Evolutionary conservation across 345 rosid species (phyloP), one percentile per base, ranked within the genome.

Genomic region (Nephelium lappaceum): DNA sequence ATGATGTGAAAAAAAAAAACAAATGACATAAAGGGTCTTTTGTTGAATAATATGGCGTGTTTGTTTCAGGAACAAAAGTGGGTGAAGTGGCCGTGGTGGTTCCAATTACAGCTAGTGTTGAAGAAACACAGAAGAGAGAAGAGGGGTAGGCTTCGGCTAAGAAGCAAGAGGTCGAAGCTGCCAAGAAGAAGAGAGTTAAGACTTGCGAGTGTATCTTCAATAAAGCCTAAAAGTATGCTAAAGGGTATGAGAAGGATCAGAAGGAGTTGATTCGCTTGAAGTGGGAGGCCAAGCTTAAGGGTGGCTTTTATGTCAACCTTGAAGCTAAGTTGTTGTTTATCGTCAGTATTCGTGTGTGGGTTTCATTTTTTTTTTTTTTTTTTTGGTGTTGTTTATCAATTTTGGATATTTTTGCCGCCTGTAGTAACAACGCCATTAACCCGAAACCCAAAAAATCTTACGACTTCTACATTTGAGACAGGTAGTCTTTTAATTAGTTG

Each of bases 401-500:
- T 9, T 5, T 11, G 42, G 10, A 24, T 63, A 42, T 42, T 68
- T 72, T 8, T 27, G 0, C 25, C 31, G 1, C 3, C 80, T 77
- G 57, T 83, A 93, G 98, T 83, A 93, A 93, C 80, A 95, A 95
- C 74, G 98, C 98, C 0, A 91, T 95, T 84, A 86, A 95, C 84
- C 98, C 98, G 0, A 93, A 90, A 88, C 94, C 1, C 88, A 88
- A 80, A 92, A 86, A 88, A 95, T 95, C 69, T 86, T 95, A 85
- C 97, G 91, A 90, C 98, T 95, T n/a, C 74, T 95, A 77, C 94
- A 95, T 76, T 71, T 95, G 85, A 86, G 95, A 89, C 98, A 93
- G 98, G 98, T 66, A 9, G 12, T 3, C 45, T 9, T 38, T 6
- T 67, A 38, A 67, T 25, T 4, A 63, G 18, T 65, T 31, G 8